These are phyloP conservation scores for Aspergillus flavus DNA, from an alignment of 2,329 filamentous ascomycete species.

Conservation along the genomic window DNA sequence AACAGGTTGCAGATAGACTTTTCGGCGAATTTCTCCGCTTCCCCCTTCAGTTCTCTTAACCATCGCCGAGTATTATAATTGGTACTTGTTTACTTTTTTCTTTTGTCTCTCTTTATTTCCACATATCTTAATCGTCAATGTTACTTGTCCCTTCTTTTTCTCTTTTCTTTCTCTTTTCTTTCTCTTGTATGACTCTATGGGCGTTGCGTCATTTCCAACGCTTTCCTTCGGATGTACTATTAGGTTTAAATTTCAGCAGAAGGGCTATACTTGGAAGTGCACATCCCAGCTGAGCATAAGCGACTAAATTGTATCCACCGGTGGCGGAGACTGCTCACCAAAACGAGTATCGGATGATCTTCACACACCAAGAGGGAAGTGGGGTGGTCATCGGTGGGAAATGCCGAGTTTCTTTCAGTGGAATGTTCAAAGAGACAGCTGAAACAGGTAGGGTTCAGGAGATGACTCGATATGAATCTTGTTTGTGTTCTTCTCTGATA, in stretches of 20 bases:
- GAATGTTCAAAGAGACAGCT: neutral
- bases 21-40: constrained; percentile 4
- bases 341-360: constrained; percentile 23
- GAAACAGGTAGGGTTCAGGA: neutral
- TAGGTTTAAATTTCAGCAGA: constrained; percentile 9
- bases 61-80: neutral
- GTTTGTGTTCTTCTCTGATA: neutral
- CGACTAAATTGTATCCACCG: constrained; percentile 6
- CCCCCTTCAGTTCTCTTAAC: neutral
- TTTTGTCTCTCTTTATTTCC: neutral
- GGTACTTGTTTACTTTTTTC: neutral
- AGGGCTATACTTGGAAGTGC: neutral
- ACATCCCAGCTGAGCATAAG: constrained; percentile 12
- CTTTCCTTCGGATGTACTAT: neutral
- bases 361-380: constrained; percentile 14
- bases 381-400: constrained; percentile 5
- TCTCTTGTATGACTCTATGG: neutral
- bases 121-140: neutral
- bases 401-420: neutral
- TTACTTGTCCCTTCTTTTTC: neutral
- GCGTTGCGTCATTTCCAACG: neutral
- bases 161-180: too few relatives aligned
- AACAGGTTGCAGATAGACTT: constrained; percentile 2
- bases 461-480: neutral
- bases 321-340: constrained; percentile 10